Evolutionary conservation across 2,329 filamentous ascomycete genomes (phyloP), one percentile per base, ranked within the genome.

Genomic region (Colletotrichum incanum): DNA sequence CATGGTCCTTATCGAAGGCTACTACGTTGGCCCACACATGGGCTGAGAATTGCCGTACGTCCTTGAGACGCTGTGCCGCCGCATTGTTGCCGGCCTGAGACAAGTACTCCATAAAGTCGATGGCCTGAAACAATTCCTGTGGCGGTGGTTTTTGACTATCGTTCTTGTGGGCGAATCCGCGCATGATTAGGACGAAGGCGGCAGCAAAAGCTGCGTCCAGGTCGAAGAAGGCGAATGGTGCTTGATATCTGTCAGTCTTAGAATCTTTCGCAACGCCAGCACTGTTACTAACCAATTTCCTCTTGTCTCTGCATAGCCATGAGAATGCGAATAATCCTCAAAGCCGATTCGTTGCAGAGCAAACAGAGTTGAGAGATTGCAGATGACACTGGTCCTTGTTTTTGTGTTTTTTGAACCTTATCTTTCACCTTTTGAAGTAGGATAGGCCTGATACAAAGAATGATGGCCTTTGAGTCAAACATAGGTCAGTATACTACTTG

Each of bases 381-480:
- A 0, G 67, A 65, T 4, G 78, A 76, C 4, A 75, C 66, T 1
- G 76, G n/a, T 11, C 34, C 74, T 1, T 76, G 72, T 9, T 75
- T 73, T 2, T 75, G 65, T 1, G 70, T 68, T 1, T 72, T 68
- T 14, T 78, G 62, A 5, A 79, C 76, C 43, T 78, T 78, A 28
- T 79, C 78, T 41, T 79, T 79, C 31, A 78, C 78, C 16, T 75
- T 68, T 26, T 79, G 78, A 0, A 79, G 74, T 5, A 79, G 64
- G 16, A 79, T 75, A 28, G 78, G 78, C 2, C 78, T 52, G 34
- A 77, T 77, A 28, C 77, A 79, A 5, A 79, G 72, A 11, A 79
- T 78, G 39, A 79, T 79, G 1, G 78, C 78, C 77, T 78, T 52
- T n/a, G n/a, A 8, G 34, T 52, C 5, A 28, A 26, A 11, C 20